These are phyloP conservation scores for Russula sp. DNA, from an alignment of 768 basidiomycete genomes.

Conservation along the genomic window DNA sequence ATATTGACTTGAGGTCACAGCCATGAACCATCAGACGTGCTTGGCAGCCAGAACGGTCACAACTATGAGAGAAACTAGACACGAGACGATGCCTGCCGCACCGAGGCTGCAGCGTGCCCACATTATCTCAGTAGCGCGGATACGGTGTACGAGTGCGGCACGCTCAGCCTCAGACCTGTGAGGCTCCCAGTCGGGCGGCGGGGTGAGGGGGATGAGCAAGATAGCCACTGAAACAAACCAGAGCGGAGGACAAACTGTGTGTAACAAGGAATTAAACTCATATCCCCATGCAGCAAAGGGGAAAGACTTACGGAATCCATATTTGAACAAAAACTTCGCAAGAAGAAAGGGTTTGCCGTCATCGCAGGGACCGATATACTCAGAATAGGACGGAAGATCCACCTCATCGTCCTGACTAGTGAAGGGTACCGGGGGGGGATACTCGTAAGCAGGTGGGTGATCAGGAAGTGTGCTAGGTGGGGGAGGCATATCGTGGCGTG, in stretches of 20 bases:
- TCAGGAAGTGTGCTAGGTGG: background rate
- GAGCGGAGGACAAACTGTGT: slow-evolving; percentile 43
- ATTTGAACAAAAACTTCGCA: slow-evolving; percentile 44
- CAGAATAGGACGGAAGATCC: slow-evolving; percentile 34
- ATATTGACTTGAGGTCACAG: background rate
- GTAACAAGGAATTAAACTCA: slow-evolving; percentile 1
- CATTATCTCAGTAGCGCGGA: slow-evolving; percentile 35
- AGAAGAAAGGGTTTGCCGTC: slow-evolving; percentile 39
- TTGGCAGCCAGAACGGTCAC: slow-evolving; percentile 22
- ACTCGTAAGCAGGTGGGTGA: background rate
- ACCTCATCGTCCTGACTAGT: slow-evolving; percentile 1
- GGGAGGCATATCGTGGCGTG: background rate
- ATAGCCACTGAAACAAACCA: slow-evolving; percentile 42
- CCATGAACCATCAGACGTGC: slow-evolving; percentile 1
- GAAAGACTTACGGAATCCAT: slow-evolving; percentile 41
- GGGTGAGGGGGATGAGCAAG: slow-evolving; percentile 36
- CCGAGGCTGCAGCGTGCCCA: slow-evolving; percentile 40
- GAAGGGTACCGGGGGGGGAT: background rate
- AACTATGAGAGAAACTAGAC: slow-evolving; percentile 24
- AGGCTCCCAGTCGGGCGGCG: slow-evolving; percentile 33
- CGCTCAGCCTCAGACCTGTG: slow-evolving; percentile 36
- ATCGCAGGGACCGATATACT: slow-evolving; percentile 6
- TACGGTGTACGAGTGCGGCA: slow-evolving; percentile 29
- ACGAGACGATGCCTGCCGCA: slow-evolving; percentile 25
- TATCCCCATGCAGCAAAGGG: background rate